Evolutionary conservation across 331 rosid species (phyloP).

Genomic region (Spiraea crenata): DNA sequence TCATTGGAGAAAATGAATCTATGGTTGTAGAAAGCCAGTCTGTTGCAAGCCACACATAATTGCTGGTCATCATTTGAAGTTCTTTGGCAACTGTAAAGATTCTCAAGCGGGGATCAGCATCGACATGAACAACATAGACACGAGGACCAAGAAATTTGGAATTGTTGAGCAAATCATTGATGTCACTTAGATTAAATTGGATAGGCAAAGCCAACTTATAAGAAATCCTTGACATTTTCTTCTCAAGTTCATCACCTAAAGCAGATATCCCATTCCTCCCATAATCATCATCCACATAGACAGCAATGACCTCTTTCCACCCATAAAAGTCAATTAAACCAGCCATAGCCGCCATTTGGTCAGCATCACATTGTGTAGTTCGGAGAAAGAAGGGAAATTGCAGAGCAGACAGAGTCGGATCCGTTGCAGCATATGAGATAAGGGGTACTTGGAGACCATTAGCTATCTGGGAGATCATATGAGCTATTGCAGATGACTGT

Average conservation of each 20-base stretch:
- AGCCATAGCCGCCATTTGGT: slow-evolving; percentile 85
- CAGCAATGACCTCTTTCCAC: slow-evolving; percentile 79
- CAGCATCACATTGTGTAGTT: slow-evolving; percentile 56
- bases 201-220: slow-evolving; percentile 61
- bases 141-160: slow-evolving; percentile 68
- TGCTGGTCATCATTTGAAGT: slow-evolving; percentile 72
- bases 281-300: slow-evolving; percentile 73
- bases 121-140: slow-evolving; percentile 76
- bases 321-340: slow-evolving; percentile 57
- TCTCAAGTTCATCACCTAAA: slow-evolving; percentile 68
- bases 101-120: slow-evolving; percentile 63
- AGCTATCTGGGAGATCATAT: slow-evolving; percentile 66
- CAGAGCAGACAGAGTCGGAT: slow-evolving; percentile 81
- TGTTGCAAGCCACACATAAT: slow-evolving; percentile 80
- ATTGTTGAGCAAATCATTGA: slow-evolving; percentile 53
- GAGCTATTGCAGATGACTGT: slow-evolving; percentile 79
- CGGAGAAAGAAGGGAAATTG: slow-evolving; percentile 85
- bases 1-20: slow-evolving; percentile 48
- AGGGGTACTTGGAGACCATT: slow-evolving; percentile 84
- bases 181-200: slow-evolving; percentile 41
- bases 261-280: slow-evolving; percentile 84
- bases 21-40: slow-evolving; percentile 83
- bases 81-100: slow-evolving; percentile 55
- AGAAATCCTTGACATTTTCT: slow-evolving; percentile 46
- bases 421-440: slow-evolving; percentile 83